Conservation (phyloP, 495 filamentous ascomycete species). For the Penicillium cataractarum region DNA sequence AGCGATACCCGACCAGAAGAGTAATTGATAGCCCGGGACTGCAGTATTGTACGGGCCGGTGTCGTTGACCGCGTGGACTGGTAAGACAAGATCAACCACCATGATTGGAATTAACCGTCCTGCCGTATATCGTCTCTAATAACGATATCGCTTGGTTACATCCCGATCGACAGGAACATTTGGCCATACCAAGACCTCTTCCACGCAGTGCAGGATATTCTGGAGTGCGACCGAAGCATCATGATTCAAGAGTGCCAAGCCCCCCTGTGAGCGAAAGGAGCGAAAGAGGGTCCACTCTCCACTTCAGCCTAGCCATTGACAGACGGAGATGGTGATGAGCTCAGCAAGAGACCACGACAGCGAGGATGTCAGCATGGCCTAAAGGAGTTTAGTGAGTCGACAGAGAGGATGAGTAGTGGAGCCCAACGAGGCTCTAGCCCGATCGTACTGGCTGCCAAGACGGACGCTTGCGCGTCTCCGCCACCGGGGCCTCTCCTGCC, state of each 20-base stretch:
- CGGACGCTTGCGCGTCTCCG: slow-evolving; percentile 54
- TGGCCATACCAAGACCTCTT: slow-evolving; percentile 18
- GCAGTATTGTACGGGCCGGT: neutral
- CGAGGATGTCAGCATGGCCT: slow-evolving; percentile 11
- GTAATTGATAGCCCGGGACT: neutral
- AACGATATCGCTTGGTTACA: slow-evolving; percentile 8
- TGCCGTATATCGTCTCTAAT: neutral
- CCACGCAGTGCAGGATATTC: slow-evolving; percentile 15
- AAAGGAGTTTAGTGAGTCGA: slow-evolving; percentile 24
- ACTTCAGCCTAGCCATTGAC: neutral
- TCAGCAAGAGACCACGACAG: slow-evolving; percentile 6
- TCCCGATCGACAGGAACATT: slow-evolving; percentile 28
- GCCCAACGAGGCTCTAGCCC: slow-evolving; percentile 37
- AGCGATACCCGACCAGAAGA: neutral
- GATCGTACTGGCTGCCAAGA: slow-evolving; percentile 48
- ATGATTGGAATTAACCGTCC: neutral
- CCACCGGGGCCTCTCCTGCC: slow-evolving; percentile 19
- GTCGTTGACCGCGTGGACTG: neutral
- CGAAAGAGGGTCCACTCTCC: neutral
- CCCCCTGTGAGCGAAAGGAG: slow-evolving; percentile 19
- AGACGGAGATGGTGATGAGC: neutral
- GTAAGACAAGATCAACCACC: neutral
- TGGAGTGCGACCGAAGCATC: slow-evolving; percentile 22
- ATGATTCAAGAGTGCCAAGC: slow-evolving; percentile 27
- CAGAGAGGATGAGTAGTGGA: slow-evolving; percentile 17